phyloP scores from a whole-genome alignment of 495 filamentous ascomycete genomes.

The Aspergillus mulundensis region DNA sequence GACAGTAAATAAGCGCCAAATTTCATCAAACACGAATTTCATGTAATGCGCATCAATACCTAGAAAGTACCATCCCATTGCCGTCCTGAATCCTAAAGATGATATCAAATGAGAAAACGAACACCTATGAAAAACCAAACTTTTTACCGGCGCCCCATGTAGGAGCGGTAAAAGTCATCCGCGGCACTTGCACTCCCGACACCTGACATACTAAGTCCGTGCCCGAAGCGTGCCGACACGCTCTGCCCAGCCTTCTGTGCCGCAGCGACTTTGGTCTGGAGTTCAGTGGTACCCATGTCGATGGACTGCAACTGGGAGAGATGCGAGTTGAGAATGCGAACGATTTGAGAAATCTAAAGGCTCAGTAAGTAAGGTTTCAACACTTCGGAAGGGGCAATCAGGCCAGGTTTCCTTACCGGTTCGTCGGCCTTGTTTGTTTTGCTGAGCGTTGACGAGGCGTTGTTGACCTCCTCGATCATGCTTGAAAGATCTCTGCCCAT shows the following conservation, averaged over 20 bases:
- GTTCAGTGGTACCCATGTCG: slow-evolving; percentile 73
- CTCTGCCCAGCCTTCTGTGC: slow-evolving; percentile 72
- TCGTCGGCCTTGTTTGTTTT: slow-evolving; percentile 87
- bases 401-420: slow-evolving; percentile 59
- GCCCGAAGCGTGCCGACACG: slow-evolving; percentile 63
- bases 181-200: slow-evolving; percentile 57
- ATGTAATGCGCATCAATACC: background rate
- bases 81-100: background rate
- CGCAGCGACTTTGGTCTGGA: slow-evolving; percentile 71
- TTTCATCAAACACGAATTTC: background rate
- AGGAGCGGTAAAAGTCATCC: slow-evolving; percentile 80
- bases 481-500: slow-evolving; percentile 86
- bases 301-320: slow-evolving; percentile 85
- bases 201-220: slow-evolving; percentile 51
- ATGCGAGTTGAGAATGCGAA: slow-evolving; percentile 89
- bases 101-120: background rate
- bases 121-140: background rate
- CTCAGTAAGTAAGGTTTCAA: slow-evolving; percentile 7
- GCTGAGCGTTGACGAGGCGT: slow-evolving; percentile 73
- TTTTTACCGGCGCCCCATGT: slow-evolving; percentile 57
- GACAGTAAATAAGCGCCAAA: slow-evolving; percentile 4
- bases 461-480: slow-evolving; percentile 98
- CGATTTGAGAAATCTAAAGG: slow-evolving; percentile 80
- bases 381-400: background rate
- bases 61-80: background rate